These are phyloP conservation scores for Eutrema yunnanense DNA, from an alignment of 345 rosid genomes.

Conservation along the genomic window DNA sequence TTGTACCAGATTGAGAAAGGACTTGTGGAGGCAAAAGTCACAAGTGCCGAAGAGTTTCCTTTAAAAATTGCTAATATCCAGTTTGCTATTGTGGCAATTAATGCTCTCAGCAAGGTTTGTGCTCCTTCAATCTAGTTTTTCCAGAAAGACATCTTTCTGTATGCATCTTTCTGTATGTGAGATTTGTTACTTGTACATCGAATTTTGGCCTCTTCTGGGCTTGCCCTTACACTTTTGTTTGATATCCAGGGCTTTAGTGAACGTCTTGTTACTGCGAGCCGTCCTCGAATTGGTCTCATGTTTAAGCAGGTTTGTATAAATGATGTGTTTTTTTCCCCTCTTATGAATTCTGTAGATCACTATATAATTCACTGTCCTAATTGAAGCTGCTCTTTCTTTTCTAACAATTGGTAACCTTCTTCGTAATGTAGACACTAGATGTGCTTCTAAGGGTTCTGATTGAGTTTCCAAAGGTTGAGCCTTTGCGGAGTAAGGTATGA, in stretches of 20 bases:
- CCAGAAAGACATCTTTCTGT: not conserved
- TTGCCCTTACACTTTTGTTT: constrained; percentile 10
- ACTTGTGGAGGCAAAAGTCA: constrained; percentile 46
- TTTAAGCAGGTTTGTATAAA: constrained; percentile 74
- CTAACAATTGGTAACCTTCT: constrained; percentile 6
- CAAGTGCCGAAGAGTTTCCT: constrained; percentile 48
- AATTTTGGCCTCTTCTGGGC: not conserved
- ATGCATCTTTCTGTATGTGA: not conserved
- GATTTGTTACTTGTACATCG: constrained; percentile 1
- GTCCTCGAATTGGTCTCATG: constrained; percentile 87
- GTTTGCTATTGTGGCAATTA: constrained; percentile 77
- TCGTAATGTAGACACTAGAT: constrained; percentile 72
- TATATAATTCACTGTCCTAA: not conserved
- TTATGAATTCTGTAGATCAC: not conserved
- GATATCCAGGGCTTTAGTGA: constrained; percentile 81
- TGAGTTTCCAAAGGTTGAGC: constrained; percentile 73
- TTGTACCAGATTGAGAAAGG: constrained; percentile 58
- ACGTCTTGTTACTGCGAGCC: constrained; percentile 80
- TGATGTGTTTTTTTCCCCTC: not conserved
- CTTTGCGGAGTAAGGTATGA: constrained; percentile 77
- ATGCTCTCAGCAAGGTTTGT: constrained; percentile 93
- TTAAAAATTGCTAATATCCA: constrained; percentile 54
- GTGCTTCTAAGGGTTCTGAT: constrained; percentile 74
- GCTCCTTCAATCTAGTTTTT: not conserved
- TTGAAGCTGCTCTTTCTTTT: not conserved